Base-by-base conservation (phyloP, 495 filamentous ascomycete species). In the Penicillium ochrochloron region DNA sequence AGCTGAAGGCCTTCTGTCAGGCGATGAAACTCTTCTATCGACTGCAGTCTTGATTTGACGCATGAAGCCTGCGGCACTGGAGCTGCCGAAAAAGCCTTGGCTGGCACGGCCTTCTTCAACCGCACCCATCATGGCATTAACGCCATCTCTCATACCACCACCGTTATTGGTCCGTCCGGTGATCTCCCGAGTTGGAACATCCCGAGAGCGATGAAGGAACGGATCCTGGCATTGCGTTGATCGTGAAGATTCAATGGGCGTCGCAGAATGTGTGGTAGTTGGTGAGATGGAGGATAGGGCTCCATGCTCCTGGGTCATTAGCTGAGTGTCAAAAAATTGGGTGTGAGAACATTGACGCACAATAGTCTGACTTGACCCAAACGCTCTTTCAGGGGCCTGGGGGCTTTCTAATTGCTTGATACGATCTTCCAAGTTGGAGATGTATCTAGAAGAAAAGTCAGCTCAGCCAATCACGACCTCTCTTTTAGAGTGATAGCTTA, bases 81-180 rank as follows among this genome's bases (percentile, higher is more conserved):
- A 76, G 65, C 74, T 78, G 31, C 74, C 76, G 51, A 76, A 77
- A 46, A 77, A 76, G 2, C 74, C 76, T 33, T 77, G 75, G 4
- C 65, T 73, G 17, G 69, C 70, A 10, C 67, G 71, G 19, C 73
- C 76, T 66, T 76, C 75, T 56, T 75, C 75, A 8, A 79, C 70
- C 0, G 74, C 68, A 12, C 75, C 76, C 75, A 79, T 75, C 75
- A 79, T 79, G 2, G 76, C 75, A 61, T 76, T 79, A 4, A 79
- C 75, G 0, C 76, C 74, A 37, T 72, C 70, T 29, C 31, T 56
- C 33, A 37, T 56, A 21, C 29, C 23, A 21, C 19, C 31, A 9
- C 33, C 19, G n/a, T 35, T 31, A 37, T 56, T 25, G 14, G 17
- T 52, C 6, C 11, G 6, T 9, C 42, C 39, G 9, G 44, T 19